Conservation (phyloP, 164 flowering plant species). For the Malania oleifera region DNA sequence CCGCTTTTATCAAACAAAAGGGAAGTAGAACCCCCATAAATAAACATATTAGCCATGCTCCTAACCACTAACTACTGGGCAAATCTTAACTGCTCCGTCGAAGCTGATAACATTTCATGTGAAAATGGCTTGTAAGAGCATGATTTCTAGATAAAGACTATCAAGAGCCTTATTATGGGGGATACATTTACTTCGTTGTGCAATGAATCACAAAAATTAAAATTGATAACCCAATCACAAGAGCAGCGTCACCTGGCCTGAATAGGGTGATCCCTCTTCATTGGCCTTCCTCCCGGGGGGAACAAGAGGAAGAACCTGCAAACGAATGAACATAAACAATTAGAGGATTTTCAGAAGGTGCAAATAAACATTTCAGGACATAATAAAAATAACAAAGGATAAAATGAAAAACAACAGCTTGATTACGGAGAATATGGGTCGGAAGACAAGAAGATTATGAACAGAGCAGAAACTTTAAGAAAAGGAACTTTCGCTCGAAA, state of each 20-base stretch:
- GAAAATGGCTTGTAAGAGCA: too few relatives aligned
- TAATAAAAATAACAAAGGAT: constrained; percentile 1
- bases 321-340: background rate
- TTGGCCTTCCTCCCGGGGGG: constrained; percentile 85
- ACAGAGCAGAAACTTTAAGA: too few relatives aligned
- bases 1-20: too few relatives aligned
- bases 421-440: background rate
- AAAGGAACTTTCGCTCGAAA: background rate
- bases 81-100: too few relatives aligned
- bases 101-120: too few relatives aligned
- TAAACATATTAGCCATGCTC: too few relatives aligned
- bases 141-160: too few relatives aligned
- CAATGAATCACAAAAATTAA: background rate
- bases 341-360: background rate
- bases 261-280: constrained; percentile 90
- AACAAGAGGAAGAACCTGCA: constrained; percentile 94
- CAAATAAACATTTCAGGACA: background rate
- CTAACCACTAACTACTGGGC: too few relatives aligned
- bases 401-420: background rate
- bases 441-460: background rate
- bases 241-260: constrained; percentile 67
- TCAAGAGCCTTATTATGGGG: too few relatives aligned
- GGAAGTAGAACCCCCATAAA: too few relatives aligned
- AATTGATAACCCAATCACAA: background rate
- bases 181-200: too few relatives aligned